phyloP scores from a whole-genome alignment of 2,329 filamentous ascomycete species.

The Monosporascus sp. region DNA sequence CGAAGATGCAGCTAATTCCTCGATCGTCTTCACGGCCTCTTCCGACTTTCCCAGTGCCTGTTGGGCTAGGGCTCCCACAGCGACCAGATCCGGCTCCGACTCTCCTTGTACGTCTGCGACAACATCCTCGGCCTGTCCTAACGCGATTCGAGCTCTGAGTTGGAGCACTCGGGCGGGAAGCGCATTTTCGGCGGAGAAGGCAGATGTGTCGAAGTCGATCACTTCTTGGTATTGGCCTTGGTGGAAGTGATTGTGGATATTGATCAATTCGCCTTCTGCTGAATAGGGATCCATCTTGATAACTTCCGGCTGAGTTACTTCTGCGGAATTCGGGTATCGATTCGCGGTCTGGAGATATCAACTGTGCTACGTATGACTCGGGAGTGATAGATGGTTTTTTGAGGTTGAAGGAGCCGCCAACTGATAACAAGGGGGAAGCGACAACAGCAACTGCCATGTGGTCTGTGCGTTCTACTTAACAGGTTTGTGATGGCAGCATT shows the following conservation, averaged over 20 bases:
- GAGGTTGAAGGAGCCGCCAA: too few species aligned
- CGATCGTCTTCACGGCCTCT: conserved; percentile 56
- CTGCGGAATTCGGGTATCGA: conserved; percentile 1
- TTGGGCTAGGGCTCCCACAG: conserved; percentile 71
- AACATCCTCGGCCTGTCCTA: conserved; percentile 72
- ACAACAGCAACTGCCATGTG: too few species aligned
- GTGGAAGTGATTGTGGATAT: conserved; percentile 66
- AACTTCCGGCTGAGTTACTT: conserved; percentile 9
- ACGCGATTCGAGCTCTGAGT: conserved; percentile 76
- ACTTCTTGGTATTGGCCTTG: conserved; percentile 83
- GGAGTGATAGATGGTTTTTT: background rate
- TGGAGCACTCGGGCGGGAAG: conserved; percentile 72
- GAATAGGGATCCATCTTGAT: conserved; percentile 63
- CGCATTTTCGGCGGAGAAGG: conserved; percentile 73
- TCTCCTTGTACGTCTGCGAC: conserved; percentile 61
- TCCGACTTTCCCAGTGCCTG: conserved; percentile 55
- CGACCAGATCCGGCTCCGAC: conserved; percentile 65
- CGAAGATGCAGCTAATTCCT: conserved; percentile 62
- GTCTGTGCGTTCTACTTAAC: too few species aligned
- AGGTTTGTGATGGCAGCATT: too few species aligned
- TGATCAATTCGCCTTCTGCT: conserved; percentile 65
- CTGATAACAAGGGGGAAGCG: too few species aligned
- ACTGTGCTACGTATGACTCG: background rate
- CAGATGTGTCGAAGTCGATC: conserved; percentile 75
- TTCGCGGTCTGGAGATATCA: background rate